A percentile compares a stretch with the other conserved stretches of the same genome.
These are phyloP conservation scores for Recurvomyces mirabilis DNA, from an alignment of 495 filamentous ascomycete species.

Conservation along the genomic window DNA sequence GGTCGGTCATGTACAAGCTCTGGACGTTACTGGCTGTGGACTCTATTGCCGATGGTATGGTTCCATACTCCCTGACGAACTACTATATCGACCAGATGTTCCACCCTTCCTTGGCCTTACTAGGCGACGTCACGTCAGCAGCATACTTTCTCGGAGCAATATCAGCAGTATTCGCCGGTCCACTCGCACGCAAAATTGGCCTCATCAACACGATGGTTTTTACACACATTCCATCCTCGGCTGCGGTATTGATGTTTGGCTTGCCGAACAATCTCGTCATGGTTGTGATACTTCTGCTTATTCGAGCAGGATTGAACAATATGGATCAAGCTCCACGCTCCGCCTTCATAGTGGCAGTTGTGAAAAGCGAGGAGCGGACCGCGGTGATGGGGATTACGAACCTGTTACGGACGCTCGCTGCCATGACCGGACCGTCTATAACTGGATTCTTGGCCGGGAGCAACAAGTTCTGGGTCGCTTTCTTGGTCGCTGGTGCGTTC, in stretches of 20 bases:
- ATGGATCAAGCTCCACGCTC: slow-evolving; percentile 78
- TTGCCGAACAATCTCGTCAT: slow-evolving; percentile 47
- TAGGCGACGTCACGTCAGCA: slow-evolving; percentile 59
- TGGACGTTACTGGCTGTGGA: slow-evolving; percentile 71
- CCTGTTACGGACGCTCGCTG: slow-evolving; percentile 27
- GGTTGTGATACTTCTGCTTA: slow-evolving; percentile 50
- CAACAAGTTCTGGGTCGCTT: slow-evolving; percentile 56
- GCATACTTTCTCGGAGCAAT: slow-evolving; percentile 55
- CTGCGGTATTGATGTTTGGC: slow-evolving; percentile 60
- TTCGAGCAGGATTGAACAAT: slow-evolving; percentile 52
- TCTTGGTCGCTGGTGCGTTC: slow-evolving; percentile 57
- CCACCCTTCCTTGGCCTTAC: slow-evolving; percentile 50
- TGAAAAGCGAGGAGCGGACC: slow-evolving; percentile 63
- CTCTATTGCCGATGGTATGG: slow-evolving; percentile 68
- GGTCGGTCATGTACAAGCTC: slow-evolving; percentile 30
- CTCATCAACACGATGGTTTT: slow-evolving; percentile 82
- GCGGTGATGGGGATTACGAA: slow-evolving; percentile 39
- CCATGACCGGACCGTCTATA: slow-evolving; percentile 43
- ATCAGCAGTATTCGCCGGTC: slow-evolving; percentile 61
- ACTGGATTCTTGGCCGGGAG: slow-evolving; percentile 58
- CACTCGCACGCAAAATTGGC: slow-evolving; percentile 65
- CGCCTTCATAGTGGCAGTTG: slow-evolving; percentile 64
- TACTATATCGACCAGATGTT: slow-evolving; percentile 65
- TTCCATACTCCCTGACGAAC: slow-evolving; percentile 38
- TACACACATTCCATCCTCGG: slow-evolving; percentile 66